Conservation (phyloP, 2,329 filamentous ascomycete species). For the Fusarium beomiforme region DNA sequence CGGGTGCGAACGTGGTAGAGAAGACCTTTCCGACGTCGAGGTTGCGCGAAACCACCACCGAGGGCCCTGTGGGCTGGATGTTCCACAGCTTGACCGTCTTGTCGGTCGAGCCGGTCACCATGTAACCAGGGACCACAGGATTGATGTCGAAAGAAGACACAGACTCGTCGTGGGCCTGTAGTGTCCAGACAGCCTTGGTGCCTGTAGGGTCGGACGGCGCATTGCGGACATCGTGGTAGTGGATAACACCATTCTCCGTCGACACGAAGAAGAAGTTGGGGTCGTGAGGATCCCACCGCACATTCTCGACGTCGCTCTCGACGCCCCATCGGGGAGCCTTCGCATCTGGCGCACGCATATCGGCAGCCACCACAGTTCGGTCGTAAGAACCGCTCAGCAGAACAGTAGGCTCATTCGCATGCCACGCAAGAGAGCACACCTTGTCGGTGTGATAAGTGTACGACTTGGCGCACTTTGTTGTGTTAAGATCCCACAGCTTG, state of each 20-base stretch:
- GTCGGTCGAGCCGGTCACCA: slow-evolving; percentile 93
- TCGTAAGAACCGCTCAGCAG: slow-evolving; percentile 95
- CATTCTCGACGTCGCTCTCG: slow-evolving; percentile 92
- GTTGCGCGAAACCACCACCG: slow-evolving; percentile 90
- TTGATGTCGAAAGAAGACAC: slow-evolving; percentile 95
- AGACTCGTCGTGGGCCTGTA: slow-evolving; percentile 94
- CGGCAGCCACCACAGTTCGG: slow-evolving; percentile 89
- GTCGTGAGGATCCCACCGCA: slow-evolving; percentile 94
- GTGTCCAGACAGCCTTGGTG: slow-evolving; percentile 89
- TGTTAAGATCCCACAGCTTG: slow-evolving; percentile 97
- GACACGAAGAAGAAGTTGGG: slow-evolving; percentile 94
- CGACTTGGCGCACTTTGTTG: slow-evolving; percentile 90
- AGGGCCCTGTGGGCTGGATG: slow-evolving; percentile 80
- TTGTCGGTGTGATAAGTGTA: slow-evolving; percentile 98
- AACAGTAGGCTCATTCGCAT: slow-evolving; percentile 85
- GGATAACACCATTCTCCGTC: slow-evolving; percentile 89
- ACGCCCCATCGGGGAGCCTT: slow-evolving; percentile 89
- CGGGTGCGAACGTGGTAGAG: slow-evolving; percentile 88
- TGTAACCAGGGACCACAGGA: slow-evolving; percentile 86
- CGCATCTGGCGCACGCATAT: slow-evolving; percentile 92
- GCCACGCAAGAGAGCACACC: slow-evolving; percentile 96
- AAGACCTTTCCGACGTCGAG: slow-evolving; percentile 96
- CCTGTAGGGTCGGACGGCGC: slow-evolving; percentile 76
- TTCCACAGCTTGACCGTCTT: slow-evolving; percentile 98
- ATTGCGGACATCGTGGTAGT: slow-evolving; percentile 88